Evolutionary conservation across 169 alveolate species (phyloP).

Genomic region (Theileria luwenshuni): DNA sequence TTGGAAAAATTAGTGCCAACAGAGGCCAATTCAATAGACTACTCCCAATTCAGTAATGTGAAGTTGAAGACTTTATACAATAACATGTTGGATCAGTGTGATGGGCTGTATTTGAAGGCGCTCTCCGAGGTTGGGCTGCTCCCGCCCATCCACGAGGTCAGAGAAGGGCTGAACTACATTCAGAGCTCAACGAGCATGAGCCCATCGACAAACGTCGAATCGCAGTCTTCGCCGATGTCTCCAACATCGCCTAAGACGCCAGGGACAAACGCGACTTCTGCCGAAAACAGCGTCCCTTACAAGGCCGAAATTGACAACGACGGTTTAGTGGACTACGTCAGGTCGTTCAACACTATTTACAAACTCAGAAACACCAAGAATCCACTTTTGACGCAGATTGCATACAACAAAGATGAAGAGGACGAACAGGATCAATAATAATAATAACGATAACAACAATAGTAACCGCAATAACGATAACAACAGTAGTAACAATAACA

Average conservation of each 20-base stretch:
- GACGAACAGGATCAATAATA: too few species aligned
- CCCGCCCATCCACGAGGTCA: background rate
- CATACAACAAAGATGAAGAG: background rate
- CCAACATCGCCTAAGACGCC: background rate
- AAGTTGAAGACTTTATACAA: conserved; percentile 69
- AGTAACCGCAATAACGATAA: too few species aligned
- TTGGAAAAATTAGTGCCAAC: conserved; percentile 11
- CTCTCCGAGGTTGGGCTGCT: conserved; percentile 24
- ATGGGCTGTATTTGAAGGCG: conserved; percentile 12
- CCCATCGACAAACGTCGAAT: conserved; percentile 19
- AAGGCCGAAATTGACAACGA: conserved; percentile 11
- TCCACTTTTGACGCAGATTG: background rate
- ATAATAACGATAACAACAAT: too few species aligned
- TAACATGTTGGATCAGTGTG: conserved; percentile 62
- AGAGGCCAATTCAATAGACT: conserved; percentile 37
- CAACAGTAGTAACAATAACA: too few species aligned
- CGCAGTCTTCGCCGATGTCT: conserved; percentile 33
- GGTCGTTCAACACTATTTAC: conserved; percentile 10
- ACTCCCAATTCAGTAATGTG: conserved; percentile 53
- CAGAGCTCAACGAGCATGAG: background rate
- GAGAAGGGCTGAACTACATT: background rate
- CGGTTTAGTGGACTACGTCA: conserved; percentile 14
- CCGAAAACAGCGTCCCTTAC: conserved; percentile 2
- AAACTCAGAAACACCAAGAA: background rate
- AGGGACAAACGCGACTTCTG: background rate